phyloP scores from a whole-genome alignment of 2,329 filamentous ascomycete genomes.

The Hyphodiscus sp. region DNA sequence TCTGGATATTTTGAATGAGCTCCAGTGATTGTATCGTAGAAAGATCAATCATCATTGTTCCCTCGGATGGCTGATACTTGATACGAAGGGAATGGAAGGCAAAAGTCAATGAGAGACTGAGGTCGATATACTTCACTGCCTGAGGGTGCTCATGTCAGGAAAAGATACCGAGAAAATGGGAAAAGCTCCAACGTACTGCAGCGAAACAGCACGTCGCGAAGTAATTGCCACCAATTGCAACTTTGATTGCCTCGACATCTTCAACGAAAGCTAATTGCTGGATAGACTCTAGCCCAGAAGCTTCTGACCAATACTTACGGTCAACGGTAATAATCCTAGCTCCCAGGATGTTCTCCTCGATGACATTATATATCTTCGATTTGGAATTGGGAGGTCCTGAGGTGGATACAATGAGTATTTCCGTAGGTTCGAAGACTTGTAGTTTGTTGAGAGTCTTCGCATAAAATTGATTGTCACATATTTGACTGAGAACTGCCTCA shows the following conservation, averaged over 20 bases:
- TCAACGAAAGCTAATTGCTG: slow-evolving; percentile 71
- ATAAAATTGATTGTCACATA: slow-evolving; percentile 90
- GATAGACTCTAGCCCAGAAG: slow-evolving; percentile 69
- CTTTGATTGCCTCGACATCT: slow-evolving; percentile 74
- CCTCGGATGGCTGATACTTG: slow-evolving; percentile 79
- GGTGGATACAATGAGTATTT: slow-evolving; percentile 71
- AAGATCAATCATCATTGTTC: slow-evolving; percentile 93
- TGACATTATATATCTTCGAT: slow-evolving; percentile 67
- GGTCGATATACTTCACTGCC: slow-evolving; percentile 76
- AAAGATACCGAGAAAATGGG: neutral
- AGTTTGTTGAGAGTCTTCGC: slow-evolving; percentile 84
- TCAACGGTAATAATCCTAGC: slow-evolving; percentile 60
- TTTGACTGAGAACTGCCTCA: slow-evolving; percentile 80
- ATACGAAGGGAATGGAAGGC: slow-evolving; percentile 76
- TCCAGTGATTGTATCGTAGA: slow-evolving; percentile 83
- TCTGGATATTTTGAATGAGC: slow-evolving; percentile 79
- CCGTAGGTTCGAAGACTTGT: slow-evolving; percentile 69
- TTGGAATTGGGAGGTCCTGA: slow-evolving; percentile 57
- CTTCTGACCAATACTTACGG: slow-evolving; percentile 78
- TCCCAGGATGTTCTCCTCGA: slow-evolving; percentile 64
- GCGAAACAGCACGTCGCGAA: slow-evolving; percentile 81
- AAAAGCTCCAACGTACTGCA: slow-evolving; percentile 52
- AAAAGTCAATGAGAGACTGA: slow-evolving; percentile 62
- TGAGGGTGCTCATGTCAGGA: slow-evolving; percentile 31
- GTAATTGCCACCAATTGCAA: slow-evolving; percentile 75